Evolutionary conservation across 768 basidiomycete genomes (phyloP), one percentile per base, ranked within the genome.

Genomic region (Hericium erinaceus): DNA sequence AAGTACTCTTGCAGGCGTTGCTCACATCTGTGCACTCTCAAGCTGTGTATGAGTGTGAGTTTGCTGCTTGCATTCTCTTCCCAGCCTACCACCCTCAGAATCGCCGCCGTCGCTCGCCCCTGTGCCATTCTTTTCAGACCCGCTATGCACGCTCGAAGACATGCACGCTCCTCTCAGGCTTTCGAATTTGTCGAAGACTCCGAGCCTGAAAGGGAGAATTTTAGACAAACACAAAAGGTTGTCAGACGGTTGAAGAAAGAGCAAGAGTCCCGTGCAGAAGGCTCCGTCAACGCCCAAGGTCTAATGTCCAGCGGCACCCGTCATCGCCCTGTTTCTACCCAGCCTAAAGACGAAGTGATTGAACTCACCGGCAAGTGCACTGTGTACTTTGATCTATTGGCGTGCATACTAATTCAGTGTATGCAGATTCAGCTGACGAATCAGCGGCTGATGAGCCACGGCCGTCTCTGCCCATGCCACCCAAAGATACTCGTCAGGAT

Each of bases 191-290:
- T 87, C 4, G 82, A 80, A 28, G 87, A 89, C 69, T 88, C 86
- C 0, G 87, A 88, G 67, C 85, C 85, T 18, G 87, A 89, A 66
- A 74, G 84, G 57, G 78, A 80, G 62, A 71, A 72, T 67, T 62
- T 65, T 52, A 69, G 68, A 39, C 55, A 58, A 39, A 51, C 48
- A 50, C 57, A 61, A 24, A 69, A 62, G 62, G 37, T 60, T 2
- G 16, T 48, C 13, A 58, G 61, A 51, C 59, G 53, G 52, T 63
- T 64, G 62, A 69, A 64, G 55, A 59, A 57, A 59, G 64, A 52
- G 67, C 67, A 54, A 58, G 46, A 44, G 46, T 33, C 8, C 33
- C 33, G 9, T 2, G 5, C 33, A 10, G 33, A 33, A 7, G 9
- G 33, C 33, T 33, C 33, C 9, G 7, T 33, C 33, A 33, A 33